Conservation (phyloP, 495 filamentous ascomycete species). For the Jackrogersella multiformis region DNA sequence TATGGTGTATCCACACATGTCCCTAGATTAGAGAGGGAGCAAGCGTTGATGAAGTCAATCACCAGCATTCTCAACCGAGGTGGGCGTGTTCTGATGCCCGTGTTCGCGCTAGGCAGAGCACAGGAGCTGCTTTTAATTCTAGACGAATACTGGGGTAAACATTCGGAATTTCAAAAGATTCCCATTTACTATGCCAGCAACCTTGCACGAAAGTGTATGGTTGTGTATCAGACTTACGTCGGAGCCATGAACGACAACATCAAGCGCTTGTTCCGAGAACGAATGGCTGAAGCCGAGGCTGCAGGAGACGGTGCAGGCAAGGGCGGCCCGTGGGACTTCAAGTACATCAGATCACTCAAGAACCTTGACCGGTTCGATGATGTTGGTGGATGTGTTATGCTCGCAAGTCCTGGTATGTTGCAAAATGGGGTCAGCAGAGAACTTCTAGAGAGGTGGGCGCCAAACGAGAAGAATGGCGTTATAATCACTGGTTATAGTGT, state of each 20-base stretch:
- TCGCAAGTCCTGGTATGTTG: constrained; percentile 96
- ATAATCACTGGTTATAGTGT: constrained; percentile 98
- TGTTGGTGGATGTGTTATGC: constrained; percentile 94
- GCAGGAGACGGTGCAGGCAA: constrained; percentile 73
- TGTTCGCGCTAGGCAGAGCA: constrained; percentile 91
- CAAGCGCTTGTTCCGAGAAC: constrained; percentile 84
- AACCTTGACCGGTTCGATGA: constrained; percentile 95
- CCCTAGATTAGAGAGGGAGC: constrained; percentile 87
- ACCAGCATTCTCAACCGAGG: constrained; percentile 89
- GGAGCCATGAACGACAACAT: constrained; percentile 99
- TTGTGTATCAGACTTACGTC: constrained; percentile 97
- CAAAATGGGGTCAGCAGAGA: constrained; percentile 94
- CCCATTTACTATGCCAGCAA: constrained; percentile 98
- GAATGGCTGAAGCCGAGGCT: constrained; percentile 86
- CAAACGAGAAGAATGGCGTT: constrained; percentile 92
- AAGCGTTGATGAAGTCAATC: constrained; percentile 92
- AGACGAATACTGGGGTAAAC: constrained; percentile 94
- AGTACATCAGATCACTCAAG: constrained; percentile 87
- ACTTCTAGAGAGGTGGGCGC: constrained; percentile 93
- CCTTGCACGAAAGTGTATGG: constrained; percentile 94
- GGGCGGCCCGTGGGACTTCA: constrained; percentile 96
- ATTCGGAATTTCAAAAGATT: constrained; percentile 83
- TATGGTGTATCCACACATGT: constrained; percentile 94
- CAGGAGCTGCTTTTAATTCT: constrained; percentile 94
- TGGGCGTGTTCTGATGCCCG: constrained; percentile 91